Conservation (phyloP, 75 land plant species). For the Picea sitchensis region DNA sequence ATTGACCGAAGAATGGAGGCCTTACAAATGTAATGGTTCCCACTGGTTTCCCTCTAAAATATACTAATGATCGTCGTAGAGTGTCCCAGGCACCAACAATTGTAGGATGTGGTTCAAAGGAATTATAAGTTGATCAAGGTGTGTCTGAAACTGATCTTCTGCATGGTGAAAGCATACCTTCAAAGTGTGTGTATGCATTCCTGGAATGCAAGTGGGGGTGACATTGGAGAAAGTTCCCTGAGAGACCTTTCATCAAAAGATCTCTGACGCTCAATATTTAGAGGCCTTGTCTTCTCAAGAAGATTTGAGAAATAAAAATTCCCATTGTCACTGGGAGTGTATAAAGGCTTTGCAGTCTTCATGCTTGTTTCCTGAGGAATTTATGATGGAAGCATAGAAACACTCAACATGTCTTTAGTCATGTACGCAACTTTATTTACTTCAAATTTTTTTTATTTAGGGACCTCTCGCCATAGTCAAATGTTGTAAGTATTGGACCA, state of each 20-base stretch:
- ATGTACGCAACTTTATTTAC: not conserved
- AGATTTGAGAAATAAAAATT: conserved; percentile 38
- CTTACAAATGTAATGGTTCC: not conserved
- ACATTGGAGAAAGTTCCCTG: conserved; percentile 12
- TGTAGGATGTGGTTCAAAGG: conserved; percentile 38
- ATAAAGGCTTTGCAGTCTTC: not conserved
- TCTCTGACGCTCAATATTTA: no score
- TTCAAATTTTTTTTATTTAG: not conserved
- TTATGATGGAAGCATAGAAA: not conserved
- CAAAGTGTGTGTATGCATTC: conserved; percentile 13
- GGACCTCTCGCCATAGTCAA: no score
- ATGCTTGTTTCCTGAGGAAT: not conserved
- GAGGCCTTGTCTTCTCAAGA: conserved; percentile 11
- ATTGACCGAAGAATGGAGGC: no score
- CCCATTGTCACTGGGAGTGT: not conserved
- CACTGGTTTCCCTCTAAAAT: no score
- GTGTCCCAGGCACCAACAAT: conserved; percentile 64
- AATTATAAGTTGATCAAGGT: not conserved
- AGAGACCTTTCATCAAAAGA: no score
- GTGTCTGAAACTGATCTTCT: conserved; percentile 13
- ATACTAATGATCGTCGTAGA: conserved; percentile 23
- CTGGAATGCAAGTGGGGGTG: conserved; percentile 21
- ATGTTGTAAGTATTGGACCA: no score
- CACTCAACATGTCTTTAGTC: not conserved
- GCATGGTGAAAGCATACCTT: conserved; percentile 14